phyloP scores from a whole-genome alignment of 2,329 filamentous ascomycete species.

The Apiospora marii region DNA sequence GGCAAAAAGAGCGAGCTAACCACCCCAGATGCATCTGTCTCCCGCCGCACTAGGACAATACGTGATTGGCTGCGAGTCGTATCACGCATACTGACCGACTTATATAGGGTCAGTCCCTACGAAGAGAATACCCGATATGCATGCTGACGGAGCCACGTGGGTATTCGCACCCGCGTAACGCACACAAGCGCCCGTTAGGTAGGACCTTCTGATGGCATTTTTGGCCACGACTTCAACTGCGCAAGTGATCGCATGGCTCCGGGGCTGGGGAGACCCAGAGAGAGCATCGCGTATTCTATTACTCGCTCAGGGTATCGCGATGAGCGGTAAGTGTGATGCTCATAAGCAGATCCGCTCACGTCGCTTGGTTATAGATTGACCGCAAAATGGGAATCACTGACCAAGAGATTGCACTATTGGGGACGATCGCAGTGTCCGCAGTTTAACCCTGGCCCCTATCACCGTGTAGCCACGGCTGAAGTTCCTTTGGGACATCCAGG shows the following conservation, averaged over 20 bases:
- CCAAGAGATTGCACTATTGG: not conserved
- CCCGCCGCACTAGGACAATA: conserved; percentile 6
- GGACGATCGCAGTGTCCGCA: not conserved
- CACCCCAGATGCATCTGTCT: conserved; percentile 8
- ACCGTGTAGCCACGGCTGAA: not conserved
- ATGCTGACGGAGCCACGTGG: conserved; percentile 16
- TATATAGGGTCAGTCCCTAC: not conserved
- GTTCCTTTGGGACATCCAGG: not conserved
- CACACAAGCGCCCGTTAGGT: conserved; percentile 1
- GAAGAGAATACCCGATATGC: not conserved
- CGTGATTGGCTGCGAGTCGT: not conserved
- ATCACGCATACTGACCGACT: not conserved
- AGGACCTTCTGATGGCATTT: not conserved
- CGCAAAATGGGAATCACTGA: not conserved
- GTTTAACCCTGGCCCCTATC: not conserved
- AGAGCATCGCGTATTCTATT: not conserved
- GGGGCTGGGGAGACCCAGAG: not conserved
- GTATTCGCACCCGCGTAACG: not conserved
- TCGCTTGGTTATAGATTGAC: not conserved
- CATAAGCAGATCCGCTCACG: not conserved
- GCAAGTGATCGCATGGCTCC: not conserved
- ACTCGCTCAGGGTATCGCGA: not conserved
- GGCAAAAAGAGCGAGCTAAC: conserved; percentile 6
- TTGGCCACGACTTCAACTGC: not conserved
- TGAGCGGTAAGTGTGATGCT: not conserved